Evolutionary conservation across 331 rosid species (phyloP), one percentile per base, ranked within the genome.

Genomic region (Malus hybrid): DNA sequence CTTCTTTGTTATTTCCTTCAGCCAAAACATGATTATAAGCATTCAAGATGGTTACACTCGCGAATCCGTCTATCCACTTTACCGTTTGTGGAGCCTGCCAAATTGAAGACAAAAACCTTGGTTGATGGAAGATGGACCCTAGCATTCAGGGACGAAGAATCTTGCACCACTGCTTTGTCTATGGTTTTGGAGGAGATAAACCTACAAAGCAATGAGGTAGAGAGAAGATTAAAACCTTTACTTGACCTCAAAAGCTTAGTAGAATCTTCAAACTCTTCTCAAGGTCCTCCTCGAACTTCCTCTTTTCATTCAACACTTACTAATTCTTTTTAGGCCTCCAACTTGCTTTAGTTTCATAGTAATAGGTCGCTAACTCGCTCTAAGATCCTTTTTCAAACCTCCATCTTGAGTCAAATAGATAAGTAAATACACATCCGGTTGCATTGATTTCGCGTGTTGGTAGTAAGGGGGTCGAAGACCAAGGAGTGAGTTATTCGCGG

Each of bases 51-150:
- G 98, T 80, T 93, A 80, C 98, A 91, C 83, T 78, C 87, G 86
- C 87, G 97, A 77, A 91, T 93, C 76, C 88, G 97, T 48, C 98
- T 91, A 69, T 88, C 93, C 20, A 82, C 88, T 61, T 79, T 89
- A 78, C 97, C 96, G 8, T 75, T 78, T 78, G 48, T 82, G 71
- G 91, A 89, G 77, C 89, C 93, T 59, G 69, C 81, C 65, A 88
- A 85, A 77, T 36, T 65, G 22, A 89, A 84, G 84, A 57, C 89
- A 1, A 91, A 82, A 84, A 81, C 90, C 77, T 85, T 91, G 81
- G 90, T 93, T 12, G 98, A 93, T 75, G 98, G 98, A 62, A 87
- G 96, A 84, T 93, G 98, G 97, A 93, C 93, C 33, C 76, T 93
- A 77, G 98, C 97, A 2, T 93, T 93, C 84, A 68, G 89, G 70